A percentile compares a stretch with the other conserved stretches of the same genome.
These are phyloP conservation scores for Cordyceps tenuipes DNA, from an alignment of 2,329 filamentous ascomycete genomes.

Conservation along the genomic window DNA sequence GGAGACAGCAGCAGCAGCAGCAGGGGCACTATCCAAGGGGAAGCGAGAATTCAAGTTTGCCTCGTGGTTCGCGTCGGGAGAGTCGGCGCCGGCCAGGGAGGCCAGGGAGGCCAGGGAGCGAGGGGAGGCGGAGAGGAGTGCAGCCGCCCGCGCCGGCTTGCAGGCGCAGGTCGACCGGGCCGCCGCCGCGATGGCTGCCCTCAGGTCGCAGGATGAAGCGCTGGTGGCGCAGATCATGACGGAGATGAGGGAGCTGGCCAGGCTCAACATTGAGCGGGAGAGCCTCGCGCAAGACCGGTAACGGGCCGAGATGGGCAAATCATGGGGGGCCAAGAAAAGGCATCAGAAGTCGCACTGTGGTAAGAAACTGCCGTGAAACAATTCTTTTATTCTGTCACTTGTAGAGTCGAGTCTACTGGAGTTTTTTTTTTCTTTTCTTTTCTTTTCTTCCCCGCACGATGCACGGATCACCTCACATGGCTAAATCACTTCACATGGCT, in stretches of 20 bases:
- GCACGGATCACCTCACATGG: background rate
- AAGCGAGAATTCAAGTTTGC: background rate
- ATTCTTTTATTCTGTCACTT: background rate
- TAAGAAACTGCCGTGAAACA: background rate
- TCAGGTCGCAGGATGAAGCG: background rate
- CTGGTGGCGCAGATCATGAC: background rate
- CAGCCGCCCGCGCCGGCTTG: background rate
- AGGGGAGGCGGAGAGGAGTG: background rate
- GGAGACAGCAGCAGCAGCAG: background rate
- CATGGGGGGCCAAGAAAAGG: background rate
- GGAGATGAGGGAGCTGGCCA: background rate
- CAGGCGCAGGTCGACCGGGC: background rate
- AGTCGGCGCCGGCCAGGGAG: background rate
- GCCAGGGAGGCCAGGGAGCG: background rate
- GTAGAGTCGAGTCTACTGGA: background rate
- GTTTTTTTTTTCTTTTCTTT: background rate
- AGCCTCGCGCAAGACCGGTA: background rate
- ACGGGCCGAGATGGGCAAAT: background rate
- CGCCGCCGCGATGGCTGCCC: background rate
- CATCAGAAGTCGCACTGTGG: background rate
- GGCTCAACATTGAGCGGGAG: background rate
- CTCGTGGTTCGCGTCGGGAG: background rate
- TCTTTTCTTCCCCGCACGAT: background rate
- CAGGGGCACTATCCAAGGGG: background rate
- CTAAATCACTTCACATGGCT: background rate